These are phyloP conservation scores for Mucor indicus DNA, from an alignment of 371 early-diverging fungal species.

Conservation along the genomic window DNA sequence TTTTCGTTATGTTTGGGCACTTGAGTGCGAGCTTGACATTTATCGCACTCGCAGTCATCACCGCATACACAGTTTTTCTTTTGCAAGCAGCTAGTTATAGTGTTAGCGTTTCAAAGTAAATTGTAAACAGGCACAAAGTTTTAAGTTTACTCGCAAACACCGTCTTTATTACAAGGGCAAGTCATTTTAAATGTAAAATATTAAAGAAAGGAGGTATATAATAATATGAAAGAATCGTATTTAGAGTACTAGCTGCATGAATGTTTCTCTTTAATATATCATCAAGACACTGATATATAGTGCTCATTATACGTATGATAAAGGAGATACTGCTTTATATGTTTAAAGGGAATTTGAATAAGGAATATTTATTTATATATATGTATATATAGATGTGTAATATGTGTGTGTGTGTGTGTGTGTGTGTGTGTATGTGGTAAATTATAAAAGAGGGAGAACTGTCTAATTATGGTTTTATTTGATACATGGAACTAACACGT, in stretches of 20 bases:
- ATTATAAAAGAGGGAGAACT: too few relatives aligned
- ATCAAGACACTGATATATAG: too few relatives aligned
- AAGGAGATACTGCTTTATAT: too few relatives aligned
- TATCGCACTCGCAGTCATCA: slow-evolving; percentile 11
- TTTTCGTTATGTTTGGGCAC: slow-evolving; percentile 5
- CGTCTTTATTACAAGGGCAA: slow-evolving; percentile 22
- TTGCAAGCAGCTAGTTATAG: slow-evolving; percentile 3
- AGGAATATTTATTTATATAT: too few relatives aligned
- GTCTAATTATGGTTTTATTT: too few relatives aligned
- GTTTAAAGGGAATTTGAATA: too few relatives aligned
- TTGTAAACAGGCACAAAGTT: not conserved
- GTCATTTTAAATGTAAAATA: slow-evolving; percentile 13
- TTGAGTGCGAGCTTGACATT: slow-evolving; percentile 11
- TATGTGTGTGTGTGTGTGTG: not conserved
- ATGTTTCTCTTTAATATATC: not conserved
- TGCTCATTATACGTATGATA: too few relatives aligned
- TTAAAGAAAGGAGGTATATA: not conserved
- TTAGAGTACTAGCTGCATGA: not conserved
- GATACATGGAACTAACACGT: slow-evolving; percentile 30
- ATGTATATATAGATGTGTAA: too few relatives aligned
- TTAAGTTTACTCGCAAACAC: slow-evolving; percentile 13
- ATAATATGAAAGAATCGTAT: too few relatives aligned
- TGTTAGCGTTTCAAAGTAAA: not conserved
- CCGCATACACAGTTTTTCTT: slow-evolving; percentile 15
- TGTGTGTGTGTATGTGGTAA: not conserved